A percentile compares a stretch with the other conserved stretches of the same genome.
Evolutionary conservation across 2,329 filamentous ascomycete genomes (phyloP).

Genomic region (Neonectria hederae): DNA sequence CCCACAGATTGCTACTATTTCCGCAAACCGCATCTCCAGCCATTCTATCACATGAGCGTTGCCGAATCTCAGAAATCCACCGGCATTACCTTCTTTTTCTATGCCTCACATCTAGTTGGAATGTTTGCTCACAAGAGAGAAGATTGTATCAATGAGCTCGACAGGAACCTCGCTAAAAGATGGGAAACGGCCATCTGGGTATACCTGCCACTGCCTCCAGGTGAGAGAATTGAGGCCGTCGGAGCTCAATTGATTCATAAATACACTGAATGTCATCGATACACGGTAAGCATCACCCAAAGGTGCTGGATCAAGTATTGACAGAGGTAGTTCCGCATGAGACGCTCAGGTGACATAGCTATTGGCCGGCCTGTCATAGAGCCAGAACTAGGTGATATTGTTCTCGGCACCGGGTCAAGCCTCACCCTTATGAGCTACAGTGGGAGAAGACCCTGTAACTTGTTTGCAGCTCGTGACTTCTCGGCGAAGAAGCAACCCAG

Average conservation of each 20-base stretch:
- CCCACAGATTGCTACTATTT: neutral
- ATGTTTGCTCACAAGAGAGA: constrained; percentile 6
- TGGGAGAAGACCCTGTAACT: neutral
- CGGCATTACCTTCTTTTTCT: neutral
- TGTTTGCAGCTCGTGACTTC: neutral
- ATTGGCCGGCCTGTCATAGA: neutral
- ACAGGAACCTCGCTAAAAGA: neutral
- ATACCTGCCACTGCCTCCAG: constrained; percentile 16
- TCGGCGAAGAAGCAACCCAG: neutral
- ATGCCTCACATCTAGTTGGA: neutral
- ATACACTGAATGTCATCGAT: neutral
- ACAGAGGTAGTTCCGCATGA: constrained; percentile 8
- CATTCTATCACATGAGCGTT: neutral
- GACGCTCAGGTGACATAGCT: constrained; percentile 10
- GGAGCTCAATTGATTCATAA: neutral
- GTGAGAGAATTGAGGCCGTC: neutral
- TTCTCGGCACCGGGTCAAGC: neutral
- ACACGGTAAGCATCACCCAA: neutral
- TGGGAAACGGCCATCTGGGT: neutral
- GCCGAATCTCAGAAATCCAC: neutral
- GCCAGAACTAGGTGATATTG: neutral
- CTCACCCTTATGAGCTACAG: constrained; percentile 9
- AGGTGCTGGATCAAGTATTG: neutral
- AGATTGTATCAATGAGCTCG: neutral
- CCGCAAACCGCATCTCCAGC: neutral